A percentile compares a stretch with the other conserved stretches of the same genome.
Evolutionary conservation across 1,284 basidiomycete species (phyloP).

Genomic region (Ceratobasidium sp.): DNA sequence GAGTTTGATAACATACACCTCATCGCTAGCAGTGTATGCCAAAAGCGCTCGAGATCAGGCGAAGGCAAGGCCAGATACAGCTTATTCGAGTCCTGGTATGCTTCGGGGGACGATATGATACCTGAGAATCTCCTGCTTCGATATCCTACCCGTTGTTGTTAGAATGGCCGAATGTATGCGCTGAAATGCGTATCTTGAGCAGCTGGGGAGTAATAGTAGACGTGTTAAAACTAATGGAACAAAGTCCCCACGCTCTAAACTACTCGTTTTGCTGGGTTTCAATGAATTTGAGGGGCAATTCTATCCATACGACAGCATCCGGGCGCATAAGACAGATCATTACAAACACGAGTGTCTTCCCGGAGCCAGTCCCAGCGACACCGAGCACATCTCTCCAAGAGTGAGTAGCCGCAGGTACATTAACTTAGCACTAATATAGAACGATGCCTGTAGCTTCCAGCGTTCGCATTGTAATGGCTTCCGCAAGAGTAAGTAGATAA

Average conservation of each 20-base stretch:
- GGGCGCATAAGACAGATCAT: neutral
- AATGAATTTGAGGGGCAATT: neutral
- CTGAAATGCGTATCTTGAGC: neutral
- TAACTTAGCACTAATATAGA: neutral
- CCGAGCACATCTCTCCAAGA: neutral
- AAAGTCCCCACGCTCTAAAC: neutral
- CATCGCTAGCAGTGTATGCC: neutral
- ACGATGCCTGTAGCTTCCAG: neutral
- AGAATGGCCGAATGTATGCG: neutral
- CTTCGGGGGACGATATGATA: neutral
- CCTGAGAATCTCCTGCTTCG: neutral
- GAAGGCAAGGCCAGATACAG: neutral
- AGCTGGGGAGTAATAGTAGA: neutral
- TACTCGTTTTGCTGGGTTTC: neutral
- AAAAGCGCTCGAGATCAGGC: neutral
- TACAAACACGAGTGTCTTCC: constrained; percentile 7
- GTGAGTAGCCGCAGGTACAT: neutral
- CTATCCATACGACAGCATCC: neutral
- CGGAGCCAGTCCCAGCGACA: constrained; percentile 11
- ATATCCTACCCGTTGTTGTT: neutral
- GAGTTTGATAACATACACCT: neutral
- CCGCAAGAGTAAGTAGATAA: neutral
- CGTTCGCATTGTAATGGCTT: neutral
- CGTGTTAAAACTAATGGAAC: neutral
- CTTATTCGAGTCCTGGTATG: neutral